These are phyloP conservation scores for Fusarium haematococcum DNA, from an alignment of 2,329 filamentous ascomycete species.

Conservation along the genomic window DNA sequence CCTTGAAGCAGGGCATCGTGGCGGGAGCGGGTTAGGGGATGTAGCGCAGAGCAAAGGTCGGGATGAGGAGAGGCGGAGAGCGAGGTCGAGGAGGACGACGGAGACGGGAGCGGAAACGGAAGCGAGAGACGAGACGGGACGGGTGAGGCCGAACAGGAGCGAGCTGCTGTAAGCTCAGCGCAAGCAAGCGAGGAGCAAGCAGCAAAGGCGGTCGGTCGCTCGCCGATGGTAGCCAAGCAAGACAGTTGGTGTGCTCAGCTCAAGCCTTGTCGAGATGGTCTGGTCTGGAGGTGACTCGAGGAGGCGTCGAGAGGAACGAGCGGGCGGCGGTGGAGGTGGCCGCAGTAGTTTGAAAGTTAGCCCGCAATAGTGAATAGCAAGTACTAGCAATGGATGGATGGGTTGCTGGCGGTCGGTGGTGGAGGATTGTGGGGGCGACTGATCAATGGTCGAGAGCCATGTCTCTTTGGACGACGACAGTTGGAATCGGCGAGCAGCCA, in stretches of 20 bases:
- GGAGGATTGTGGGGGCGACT: conserved; percentile 37
- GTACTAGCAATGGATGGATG: conserved; percentile 1
- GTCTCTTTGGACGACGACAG: conserved; percentile 16
- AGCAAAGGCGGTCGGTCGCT: conserved; percentile 33
- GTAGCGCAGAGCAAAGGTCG: conserved; percentile 13
- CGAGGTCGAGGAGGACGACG: conserved; percentile 22
- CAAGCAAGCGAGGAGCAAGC: conserved; percentile 13
- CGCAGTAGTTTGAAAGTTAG: conserved; percentile 26
- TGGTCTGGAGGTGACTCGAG: conserved; percentile 36
- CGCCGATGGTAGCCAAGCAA: conserved; percentile 24
- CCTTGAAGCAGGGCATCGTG: conserved; percentile 96
- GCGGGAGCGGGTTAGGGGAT: conserved; percentile 30
- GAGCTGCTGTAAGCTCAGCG: conserved; percentile 8
- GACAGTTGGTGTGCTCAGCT: conserved; percentile 31
- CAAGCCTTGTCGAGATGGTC: conserved; percentile 29
- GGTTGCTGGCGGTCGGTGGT: conserved; percentile 26
- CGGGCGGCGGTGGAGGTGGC: conserved; percentile 42
- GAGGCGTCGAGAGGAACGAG: conserved; percentile 40
- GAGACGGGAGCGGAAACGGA: conserved; percentile 8
- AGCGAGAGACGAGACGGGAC: conserved; percentile 1
- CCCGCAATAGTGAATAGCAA: conserved; percentile 36
- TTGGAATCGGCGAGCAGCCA: background rate
- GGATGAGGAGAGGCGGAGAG: conserved; percentile 32
- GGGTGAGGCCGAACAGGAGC: conserved; percentile 19
- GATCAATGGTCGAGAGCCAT: conserved; percentile 39